Evolutionary conservation across 148 eudicot genomes (phyloP), one percentile per base, ranked within the genome.

Genomic region (Tetragonia tetragonoides): DNA sequence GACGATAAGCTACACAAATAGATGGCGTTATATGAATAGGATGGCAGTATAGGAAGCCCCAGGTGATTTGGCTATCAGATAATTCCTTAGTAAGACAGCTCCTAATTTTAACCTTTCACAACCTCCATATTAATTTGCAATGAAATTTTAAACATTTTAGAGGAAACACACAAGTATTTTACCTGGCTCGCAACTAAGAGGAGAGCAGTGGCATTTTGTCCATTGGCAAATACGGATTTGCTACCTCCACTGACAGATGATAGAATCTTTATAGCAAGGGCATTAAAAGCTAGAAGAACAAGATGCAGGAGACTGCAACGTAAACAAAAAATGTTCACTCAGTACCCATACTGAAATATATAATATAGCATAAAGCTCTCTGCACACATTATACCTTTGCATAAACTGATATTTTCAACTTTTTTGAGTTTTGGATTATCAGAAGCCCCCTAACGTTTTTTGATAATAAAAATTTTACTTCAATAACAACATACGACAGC

Each of bases 141-240:
- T 41, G 42, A 3, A 53, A 8, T 18, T 41, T 5, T 53, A 15
- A 56, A 21, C 24, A 7, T 17, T 5, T 7, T 9, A 49, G 41
- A 67, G 21, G 65, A 12, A 34, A n/a, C 57, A 38, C 18, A 23
- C 46, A 20, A 70, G 56, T 68, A 28, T 28, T 28, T 86, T 74
- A 92, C 98, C 92, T 95, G 99, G 89, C 99, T 95, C 39, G 94
- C 94, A 63, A 93, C 94, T 18, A 95, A 80, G 57, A 93, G 83
- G 81, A 95, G 85, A 71, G 97, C 99, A 76, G 72, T 85, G 77
- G 81, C 89, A 83, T 95, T 95, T 86, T 83, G 85, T 80, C 73
- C 82, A 79, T 85, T 88, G 59, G 94, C 86, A 78, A 93, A 95
- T 59, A 85, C 54, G 3, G 99, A 95, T 62, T 68, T 84, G 67